phyloP scores from a whole-genome alignment of 2,329 filamentous ascomycete genomes.

The Periglandula ipomoeae region DNA sequence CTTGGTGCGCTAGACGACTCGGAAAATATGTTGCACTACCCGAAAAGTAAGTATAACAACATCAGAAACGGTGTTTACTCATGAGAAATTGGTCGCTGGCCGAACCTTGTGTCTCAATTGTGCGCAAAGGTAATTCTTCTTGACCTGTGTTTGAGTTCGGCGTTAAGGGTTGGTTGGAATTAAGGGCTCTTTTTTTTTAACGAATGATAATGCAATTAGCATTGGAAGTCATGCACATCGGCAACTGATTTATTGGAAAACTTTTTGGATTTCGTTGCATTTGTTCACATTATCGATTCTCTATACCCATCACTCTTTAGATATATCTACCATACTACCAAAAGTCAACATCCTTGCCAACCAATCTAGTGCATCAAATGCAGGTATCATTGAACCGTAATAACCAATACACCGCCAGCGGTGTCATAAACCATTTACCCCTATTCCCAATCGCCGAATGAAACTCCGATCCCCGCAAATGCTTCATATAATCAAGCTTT shows the following conservation, averaged over 20 bases:
- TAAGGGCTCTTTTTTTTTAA: no score
- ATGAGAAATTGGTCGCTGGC: not conserved
- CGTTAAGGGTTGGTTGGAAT: no score
- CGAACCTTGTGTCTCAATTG: no score
- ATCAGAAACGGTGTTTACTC: slow-evolving; percentile 29
- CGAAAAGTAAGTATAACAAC: slow-evolving; percentile 49
- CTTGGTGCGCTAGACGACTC: slow-evolving; percentile 40
- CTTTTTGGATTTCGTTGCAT: no score
- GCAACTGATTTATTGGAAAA: no score
- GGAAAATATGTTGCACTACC: slow-evolving; percentile 45
- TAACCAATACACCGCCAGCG: not conserved
- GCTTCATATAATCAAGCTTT: not conserved
- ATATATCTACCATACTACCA: no score
- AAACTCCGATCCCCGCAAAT: not conserved
- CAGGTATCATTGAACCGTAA: not conserved
- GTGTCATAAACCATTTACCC: not conserved
- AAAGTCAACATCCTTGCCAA: not conserved
- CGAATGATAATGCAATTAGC: no score
- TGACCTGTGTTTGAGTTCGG: no score
- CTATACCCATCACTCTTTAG: not conserved
- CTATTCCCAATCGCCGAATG: not conserved
- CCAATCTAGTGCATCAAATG: not conserved
- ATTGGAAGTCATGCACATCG: no score
- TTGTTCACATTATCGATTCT: not conserved
- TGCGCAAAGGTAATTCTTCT: no score